Percentiles rank a stretch among this genome's conserved stretches.
Evolutionary conservation across 495 filamentous ascomycete species (phyloP).

Genomic region (Cladorrhinum samala): DNA sequence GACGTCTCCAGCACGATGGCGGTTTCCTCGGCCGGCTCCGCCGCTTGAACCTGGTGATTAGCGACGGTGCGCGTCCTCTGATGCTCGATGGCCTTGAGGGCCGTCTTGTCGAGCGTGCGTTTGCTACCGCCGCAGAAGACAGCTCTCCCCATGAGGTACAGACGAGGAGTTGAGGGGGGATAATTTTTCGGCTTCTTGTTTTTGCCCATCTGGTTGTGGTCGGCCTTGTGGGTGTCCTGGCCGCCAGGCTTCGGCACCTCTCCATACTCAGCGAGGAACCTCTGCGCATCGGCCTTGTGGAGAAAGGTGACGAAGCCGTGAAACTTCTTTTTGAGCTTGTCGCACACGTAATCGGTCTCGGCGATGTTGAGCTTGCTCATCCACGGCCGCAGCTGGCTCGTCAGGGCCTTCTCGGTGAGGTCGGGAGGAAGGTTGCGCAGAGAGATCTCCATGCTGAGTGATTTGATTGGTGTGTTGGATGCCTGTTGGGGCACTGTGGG

Average conservation of each 20-base stretch:
- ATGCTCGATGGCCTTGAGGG: constrained; percentile 36
- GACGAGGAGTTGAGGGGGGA: constrained; percentile 19
- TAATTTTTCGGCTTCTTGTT: background rate
- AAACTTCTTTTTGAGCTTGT: constrained; percentile 24
- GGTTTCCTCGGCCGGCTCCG: background rate
- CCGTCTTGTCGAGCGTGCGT: constrained; percentile 26
- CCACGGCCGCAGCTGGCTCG: constrained; percentile 26
- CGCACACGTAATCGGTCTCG: constrained; percentile 30
- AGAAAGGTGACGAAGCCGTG: constrained; percentile 36
- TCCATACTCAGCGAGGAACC: constrained; percentile 31
- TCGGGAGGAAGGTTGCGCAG: constrained; percentile 32
- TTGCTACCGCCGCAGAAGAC: constrained; percentile 42
- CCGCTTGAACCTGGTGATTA: constrained; percentile 2
- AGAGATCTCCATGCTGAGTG: constrained; percentile 36
- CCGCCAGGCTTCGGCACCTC: no score
- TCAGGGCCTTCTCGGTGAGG: constrained; percentile 27
- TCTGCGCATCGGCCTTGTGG: constrained; percentile 24
- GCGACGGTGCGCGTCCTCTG: constrained; percentile 17
- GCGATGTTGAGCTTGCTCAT: constrained; percentile 29
- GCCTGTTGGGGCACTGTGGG: no score
- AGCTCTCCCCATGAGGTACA: constrained; percentile 31
- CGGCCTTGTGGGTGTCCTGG: background rate
- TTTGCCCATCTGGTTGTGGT: background rate
- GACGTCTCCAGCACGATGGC: constrained; percentile 24
- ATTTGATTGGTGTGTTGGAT: background rate